Evolutionary conservation across 371 early-diverging fungal genomes (phyloP).

Genomic region (Lichtheimia ornata): DNA sequence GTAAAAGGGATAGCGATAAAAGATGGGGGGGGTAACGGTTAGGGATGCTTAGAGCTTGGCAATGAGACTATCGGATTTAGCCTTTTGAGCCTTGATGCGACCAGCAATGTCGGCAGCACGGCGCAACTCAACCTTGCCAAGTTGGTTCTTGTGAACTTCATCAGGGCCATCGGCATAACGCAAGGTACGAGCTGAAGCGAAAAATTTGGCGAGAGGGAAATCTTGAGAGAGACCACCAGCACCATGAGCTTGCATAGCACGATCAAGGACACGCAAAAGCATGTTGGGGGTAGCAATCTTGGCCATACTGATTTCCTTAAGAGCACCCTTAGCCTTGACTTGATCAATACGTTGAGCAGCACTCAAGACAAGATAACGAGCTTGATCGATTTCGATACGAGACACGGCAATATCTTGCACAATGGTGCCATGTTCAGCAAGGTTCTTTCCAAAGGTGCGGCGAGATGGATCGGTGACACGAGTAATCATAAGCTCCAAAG

Average conservation of each 20-base stretch:
- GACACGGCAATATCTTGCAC: conserved; percentile 80
- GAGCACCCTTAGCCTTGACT: conserved; percentile 82
- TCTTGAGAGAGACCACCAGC: conserved; percentile 90
- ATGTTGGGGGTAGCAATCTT: conserved; percentile 84
- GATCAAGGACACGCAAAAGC: conserved; percentile 73
- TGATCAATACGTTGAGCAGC: conserved; percentile 92
- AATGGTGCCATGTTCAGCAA: conserved; percentile 82
- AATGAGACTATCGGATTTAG: conserved; percentile 24
- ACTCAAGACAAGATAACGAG: conserved; percentile 83
- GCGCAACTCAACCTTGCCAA: conserved; percentile 50
- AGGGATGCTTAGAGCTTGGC: conserved; percentile 15
- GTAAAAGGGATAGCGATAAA: too few species aligned
- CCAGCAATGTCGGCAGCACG: conserved; percentile 40
- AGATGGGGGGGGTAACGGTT: too few species aligned
- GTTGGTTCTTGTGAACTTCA: conserved; percentile 38
- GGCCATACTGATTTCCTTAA: conserved; percentile 94
- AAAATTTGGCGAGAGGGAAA: conserved; percentile 82
- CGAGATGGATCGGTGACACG: conserved; percentile 86
- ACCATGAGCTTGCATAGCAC: conserved; percentile 93
- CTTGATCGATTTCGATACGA: conserved; percentile 90
- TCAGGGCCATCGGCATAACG: conserved; percentile 87
- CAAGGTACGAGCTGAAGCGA: conserved; percentile 82
- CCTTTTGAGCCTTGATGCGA: conserved; percentile 36
- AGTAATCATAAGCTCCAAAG: conserved; percentile 80
- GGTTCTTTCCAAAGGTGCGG: conserved; percentile 82